A percentile compares a stretch with the other conserved stretches of the same genome.
phyloP scores from a whole-genome alignment of 2,329 filamentous ascomycete species.

The Cryphonectria carpinicola region DNA sequence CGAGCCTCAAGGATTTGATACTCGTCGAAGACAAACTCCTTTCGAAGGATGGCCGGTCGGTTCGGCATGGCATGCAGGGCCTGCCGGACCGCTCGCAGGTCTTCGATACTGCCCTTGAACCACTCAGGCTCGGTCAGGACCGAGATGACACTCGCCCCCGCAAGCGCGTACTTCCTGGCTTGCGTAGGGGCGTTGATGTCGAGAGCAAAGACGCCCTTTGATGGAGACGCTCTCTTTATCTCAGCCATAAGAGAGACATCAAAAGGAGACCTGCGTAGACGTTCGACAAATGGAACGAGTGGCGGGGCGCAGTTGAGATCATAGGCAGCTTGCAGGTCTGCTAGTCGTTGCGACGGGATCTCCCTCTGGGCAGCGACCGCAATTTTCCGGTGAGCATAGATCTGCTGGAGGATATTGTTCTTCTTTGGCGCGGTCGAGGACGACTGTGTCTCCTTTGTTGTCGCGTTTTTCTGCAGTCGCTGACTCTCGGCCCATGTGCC shows the following conservation, averaged over 20 bases:
- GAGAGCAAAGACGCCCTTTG: constrained; percentile 91
- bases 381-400: constrained; percentile 80
- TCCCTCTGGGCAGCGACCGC: constrained; percentile 80
- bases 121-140: constrained; percentile 98
- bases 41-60: constrained; percentile 86
- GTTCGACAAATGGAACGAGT: constrained; percentile 76
- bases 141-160: constrained; percentile 95
- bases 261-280: constrained; percentile 81
- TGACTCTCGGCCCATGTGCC: constrained; percentile 91
- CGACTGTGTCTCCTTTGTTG: constrained; percentile 32
- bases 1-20: constrained; percentile 97
- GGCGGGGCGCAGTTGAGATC: constrained; percentile 84
- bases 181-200: constrained; percentile 87
- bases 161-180: constrained; percentile 87
- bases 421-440: constrained; percentile 45
- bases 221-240: constrained; percentile 95
- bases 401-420: constrained; percentile 85
- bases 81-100: constrained; percentile 83
- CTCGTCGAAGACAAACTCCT: constrained; percentile 97
- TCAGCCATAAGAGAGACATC: constrained; percentile 95
- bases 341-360: constrained; percentile 80
- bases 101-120: constrained; percentile 98
- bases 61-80: constrained; percentile 91
- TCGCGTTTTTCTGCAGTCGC: constrained; percentile 50
- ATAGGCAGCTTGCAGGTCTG: constrained; percentile 85